Base-by-base conservation (phyloP, 768 basidiomycete species). In the Agaricus sinodeliciosus region DNA sequence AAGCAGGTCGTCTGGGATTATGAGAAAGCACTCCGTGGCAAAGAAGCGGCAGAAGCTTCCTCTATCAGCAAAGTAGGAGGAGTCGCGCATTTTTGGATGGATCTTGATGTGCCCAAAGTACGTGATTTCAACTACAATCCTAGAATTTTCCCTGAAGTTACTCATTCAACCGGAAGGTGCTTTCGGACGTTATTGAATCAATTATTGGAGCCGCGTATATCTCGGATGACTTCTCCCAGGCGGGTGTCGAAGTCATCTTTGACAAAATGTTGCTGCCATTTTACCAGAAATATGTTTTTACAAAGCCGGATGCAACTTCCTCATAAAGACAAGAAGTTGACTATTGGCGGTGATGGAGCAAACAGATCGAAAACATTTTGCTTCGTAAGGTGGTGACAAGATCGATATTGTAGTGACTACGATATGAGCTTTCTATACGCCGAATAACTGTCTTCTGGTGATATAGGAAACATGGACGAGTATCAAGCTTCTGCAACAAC, bases 161-260 rank as follows among this genome's bases (percentile, higher is more conserved):
- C 11, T 51, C 44, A 18, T 22, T 16, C 35, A 25, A 54, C n/a
- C 58, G 35, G 16, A 62, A 92, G 90, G 78, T 75, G 8, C 72
- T 93, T 16, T 87, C 87, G 7, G 89, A 92, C 64, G 74, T 91
- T 25, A 75, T 93, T 18, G 90, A 94, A 66, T 84, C 90, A 2
- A 72, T 88, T 37, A 71, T 90, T 34, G 91, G 89, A 8, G 90
- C 88, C 9, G 69, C 90, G 46, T 89, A 84, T 67, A 77, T 93
- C 57, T 87, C 83, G 18, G 89, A 91, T 62, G 72, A 77, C 50
- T 88, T 84, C 66, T 76, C 79, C 15, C 76, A 77, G 22, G 67
- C 70, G 48, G 86, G 87, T 3, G 75, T 77, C 22, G 77, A 86
- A 60, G 68, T 69, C 0, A 73, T 93, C 59, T 93, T 87, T 67